Evolutionary conservation across 805 yeast genomes (phyloP).

Genomic region (Candida germanica): DNA sequence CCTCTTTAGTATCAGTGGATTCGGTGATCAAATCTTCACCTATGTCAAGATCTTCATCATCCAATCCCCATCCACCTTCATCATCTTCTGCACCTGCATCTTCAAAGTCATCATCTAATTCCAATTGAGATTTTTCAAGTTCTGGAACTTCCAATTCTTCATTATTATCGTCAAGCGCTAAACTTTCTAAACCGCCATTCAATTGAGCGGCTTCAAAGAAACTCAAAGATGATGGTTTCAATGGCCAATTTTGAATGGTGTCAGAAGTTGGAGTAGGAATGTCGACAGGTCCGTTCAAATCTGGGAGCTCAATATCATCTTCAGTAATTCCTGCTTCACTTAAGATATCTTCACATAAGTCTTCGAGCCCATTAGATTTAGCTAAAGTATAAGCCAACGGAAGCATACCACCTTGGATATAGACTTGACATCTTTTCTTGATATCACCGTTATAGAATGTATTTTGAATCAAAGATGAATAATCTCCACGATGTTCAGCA

Average conservation of each 20-base stretch:
- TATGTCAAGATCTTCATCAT: constrained; percentile 74
- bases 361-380: constrained; percentile 76
- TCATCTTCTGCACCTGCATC: constrained; percentile 53
- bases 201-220: constrained; percentile 78
- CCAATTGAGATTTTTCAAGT: constrained; percentile 17
- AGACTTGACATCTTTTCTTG: constrained; percentile 69
- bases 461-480: constrained; percentile 76
- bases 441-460: constrained; percentile 73
- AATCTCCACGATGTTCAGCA: constrained; percentile 84
- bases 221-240: constrained; percentile 66
- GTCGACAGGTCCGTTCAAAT: constrained; percentile 37
- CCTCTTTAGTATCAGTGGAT: constrained; percentile 10
- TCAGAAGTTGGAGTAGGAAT: constrained; percentile 48
- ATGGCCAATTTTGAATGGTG: constrained; percentile 72
- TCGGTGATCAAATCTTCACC: constrained; percentile 33
- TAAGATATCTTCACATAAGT: constrained; percentile 68
- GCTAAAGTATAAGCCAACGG: constrained; percentile 95
- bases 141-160: constrained; percentile 12
- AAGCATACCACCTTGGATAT: constrained; percentile 72
- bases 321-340: constrained; percentile 64
- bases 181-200: constrained; percentile 67
- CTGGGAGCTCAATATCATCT: constrained; percentile 64
- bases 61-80: constrained; percentile 78
- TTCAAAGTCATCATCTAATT: constrained; percentile 37
- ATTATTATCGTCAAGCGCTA: constrained; percentile 44